phyloP scores from a whole-genome alignment of 2,329 filamentous ascomycete species.

The Coniochaeta ligniaria region DNA sequence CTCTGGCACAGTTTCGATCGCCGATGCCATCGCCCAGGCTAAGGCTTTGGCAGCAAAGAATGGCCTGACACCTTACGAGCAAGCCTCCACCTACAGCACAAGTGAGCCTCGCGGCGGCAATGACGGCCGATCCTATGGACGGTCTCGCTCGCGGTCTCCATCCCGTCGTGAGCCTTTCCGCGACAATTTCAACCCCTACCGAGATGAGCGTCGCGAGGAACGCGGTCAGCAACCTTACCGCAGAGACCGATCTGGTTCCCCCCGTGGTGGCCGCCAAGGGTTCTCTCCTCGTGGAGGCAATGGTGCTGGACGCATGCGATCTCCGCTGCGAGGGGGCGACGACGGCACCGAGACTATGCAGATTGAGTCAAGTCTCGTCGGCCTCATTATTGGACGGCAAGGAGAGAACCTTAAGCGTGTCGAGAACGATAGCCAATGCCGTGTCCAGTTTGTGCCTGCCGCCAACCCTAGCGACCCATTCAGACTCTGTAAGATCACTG shows the following conservation, averaged over 20 bases:
- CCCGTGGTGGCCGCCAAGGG: constrained; percentile 38
- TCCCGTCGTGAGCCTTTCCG: constrained; percentile 61
- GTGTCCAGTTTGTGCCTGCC: constrained; percentile 81
- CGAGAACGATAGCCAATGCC: constrained; percentile 72
- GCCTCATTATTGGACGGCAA: constrained; percentile 83
- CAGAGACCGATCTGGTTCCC: constrained; percentile 61
- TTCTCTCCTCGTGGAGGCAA: constrained; percentile 54
- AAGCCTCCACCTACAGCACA: constrained; percentile 38
- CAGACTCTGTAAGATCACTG: constrained; percentile 81
- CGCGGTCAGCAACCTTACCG: constrained; percentile 49
- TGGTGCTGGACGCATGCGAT: constrained; percentile 59
- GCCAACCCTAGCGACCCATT: constrained; percentile 63
- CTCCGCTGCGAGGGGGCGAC: constrained; percentile 59
- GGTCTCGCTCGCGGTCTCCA: constrained; percentile 68
- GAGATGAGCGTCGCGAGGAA: constrained; percentile 75
- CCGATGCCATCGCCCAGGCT: constrained; percentile 78
- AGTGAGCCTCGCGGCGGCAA: constrained; percentile 33
- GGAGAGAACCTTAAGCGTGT: constrained; percentile 84
- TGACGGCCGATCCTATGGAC: constrained; percentile 49
- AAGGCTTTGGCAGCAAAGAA: constrained; percentile 76
- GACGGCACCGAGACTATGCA: constrained; percentile 76
- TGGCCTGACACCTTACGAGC: constrained; percentile 59
- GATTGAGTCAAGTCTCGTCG: constrained; percentile 81
- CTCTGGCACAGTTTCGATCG: constrained; percentile 75
- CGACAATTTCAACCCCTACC: constrained; percentile 74